phyloP scores from a whole-genome alignment of 148 eudicot species.

The Pharnaceum exiguum region DNA sequence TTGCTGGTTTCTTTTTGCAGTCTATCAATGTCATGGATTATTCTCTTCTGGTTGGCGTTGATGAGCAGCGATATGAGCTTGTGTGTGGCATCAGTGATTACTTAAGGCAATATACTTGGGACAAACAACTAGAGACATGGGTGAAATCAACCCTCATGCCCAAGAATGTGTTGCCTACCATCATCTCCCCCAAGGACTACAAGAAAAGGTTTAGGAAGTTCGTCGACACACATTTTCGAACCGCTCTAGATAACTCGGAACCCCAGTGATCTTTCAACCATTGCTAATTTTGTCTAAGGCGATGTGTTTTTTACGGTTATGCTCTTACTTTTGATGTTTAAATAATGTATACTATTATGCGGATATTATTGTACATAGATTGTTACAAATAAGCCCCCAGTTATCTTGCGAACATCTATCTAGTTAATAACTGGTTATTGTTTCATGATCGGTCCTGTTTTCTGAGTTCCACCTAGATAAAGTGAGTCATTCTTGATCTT shows the following conservation, averaged over 20 bases:
- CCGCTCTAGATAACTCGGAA: slow-evolving; percentile 92
- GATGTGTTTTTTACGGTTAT: slow-evolving; percentile 15
- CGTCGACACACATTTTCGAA: slow-evolving; percentile 65
- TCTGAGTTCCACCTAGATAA: no score
- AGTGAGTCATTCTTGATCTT: no score
- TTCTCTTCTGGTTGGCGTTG: slow-evolving; percentile 94
- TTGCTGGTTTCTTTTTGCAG: slow-evolving; percentile 31
- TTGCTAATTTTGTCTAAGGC: slow-evolving; percentile 54
- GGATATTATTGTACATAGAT: slow-evolving; percentile 47
- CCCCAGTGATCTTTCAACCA: slow-evolving; percentile 61
- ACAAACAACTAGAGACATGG: slow-evolving; percentile 91
- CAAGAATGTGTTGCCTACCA: slow-evolving; percentile 66
- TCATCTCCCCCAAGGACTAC: slow-evolving; percentile 79
- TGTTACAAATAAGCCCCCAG: slow-evolving; percentile 23
- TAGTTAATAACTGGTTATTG: slow-evolving; percentile 43
- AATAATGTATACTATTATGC: slow-evolving; percentile 8
- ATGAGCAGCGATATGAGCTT: slow-evolving; percentile 49
- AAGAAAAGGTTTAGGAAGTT: slow-evolving; percentile 88
- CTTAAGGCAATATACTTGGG: slow-evolving; percentile 89
- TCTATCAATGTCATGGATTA: slow-evolving; percentile 89
- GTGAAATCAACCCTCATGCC: slow-evolving; percentile 84
- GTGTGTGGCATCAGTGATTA: slow-evolving; percentile 94
- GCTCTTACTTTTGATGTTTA: not conserved
- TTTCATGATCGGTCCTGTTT: no score
- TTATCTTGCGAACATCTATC: slow-evolving; percentile 48